A percentile compares a stretch with the other conserved stretches of the same genome.
Conservation (phyloP, 495 filamentous ascomycete species). For the Penicillium waksmanii region DNA sequence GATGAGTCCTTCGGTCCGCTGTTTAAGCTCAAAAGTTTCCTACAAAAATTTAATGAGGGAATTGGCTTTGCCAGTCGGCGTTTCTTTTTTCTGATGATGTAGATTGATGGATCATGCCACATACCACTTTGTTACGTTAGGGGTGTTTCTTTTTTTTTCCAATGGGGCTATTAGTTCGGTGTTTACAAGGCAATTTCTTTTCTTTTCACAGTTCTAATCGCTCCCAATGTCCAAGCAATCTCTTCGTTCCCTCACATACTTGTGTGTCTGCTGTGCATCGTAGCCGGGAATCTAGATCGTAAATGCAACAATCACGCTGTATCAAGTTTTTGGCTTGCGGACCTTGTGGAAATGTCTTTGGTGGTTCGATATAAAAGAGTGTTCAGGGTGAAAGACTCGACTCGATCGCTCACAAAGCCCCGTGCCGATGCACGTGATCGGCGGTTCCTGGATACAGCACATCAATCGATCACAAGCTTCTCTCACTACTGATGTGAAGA, state of each 20-base stretch:
- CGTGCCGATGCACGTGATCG: too few relatives aligned
- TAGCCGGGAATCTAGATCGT: constrained; percentile 22
- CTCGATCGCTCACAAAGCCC: too few relatives aligned
- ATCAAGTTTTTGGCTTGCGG: background rate
- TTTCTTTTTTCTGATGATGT: constrained; percentile 34
- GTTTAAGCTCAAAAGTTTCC: constrained; percentile 28
- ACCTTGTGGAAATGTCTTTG: background rate
- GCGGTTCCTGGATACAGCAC: too few relatives aligned
- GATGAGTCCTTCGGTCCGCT: constrained; percentile 23
- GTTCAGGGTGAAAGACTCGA: too few relatives aligned
- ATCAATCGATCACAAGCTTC: too few relatives aligned
- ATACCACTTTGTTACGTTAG: constrained; percentile 36
- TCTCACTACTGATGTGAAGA: background rate
- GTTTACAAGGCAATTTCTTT: constrained; percentile 36
- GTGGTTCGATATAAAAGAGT: too few relatives aligned
- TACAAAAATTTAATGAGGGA: constrained; percentile 29
- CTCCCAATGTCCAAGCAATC: constrained; percentile 40
- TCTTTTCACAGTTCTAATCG: constrained; percentile 36
- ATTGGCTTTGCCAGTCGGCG: constrained; percentile 34
- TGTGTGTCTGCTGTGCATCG: constrained; percentile 15
- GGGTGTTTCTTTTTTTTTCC: constrained; percentile 14
- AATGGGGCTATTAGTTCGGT: constrained; percentile 38
- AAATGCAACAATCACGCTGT: background rate
- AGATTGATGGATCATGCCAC: constrained; percentile 35
- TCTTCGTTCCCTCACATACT: constrained; percentile 34